These are phyloP conservation scores for Lichtheimia ornata DNA, from an alignment of 371 early-diverging fungal genomes.

Conservation along the genomic window DNA sequence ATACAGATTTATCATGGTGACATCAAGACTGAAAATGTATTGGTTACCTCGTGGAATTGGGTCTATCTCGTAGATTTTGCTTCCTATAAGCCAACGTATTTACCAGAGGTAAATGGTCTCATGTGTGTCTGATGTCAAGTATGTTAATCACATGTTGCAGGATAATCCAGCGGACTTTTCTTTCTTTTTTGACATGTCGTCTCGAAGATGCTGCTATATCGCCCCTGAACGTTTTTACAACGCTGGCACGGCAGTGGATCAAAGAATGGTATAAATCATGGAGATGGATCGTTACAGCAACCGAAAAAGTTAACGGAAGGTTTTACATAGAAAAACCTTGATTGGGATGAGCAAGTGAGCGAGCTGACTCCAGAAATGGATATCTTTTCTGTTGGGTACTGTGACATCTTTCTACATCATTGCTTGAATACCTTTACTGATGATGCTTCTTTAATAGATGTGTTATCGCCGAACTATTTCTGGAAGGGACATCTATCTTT, in stretches of 20 bases:
- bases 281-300: not conserved
- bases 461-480: constrained; percentile 91
- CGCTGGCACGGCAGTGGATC: constrained; percentile 65
- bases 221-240: constrained; percentile 94
- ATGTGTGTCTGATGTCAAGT: not conserved
- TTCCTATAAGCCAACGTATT: constrained; percentile 85
- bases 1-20: constrained; percentile 82
- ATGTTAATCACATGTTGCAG: constrained; percentile 26
- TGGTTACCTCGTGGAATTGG: constrained; percentile 89
- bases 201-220: constrained; percentile 88
- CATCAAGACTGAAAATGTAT: constrained; percentile 83
- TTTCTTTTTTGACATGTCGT: constrained; percentile 91
- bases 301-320: not conserved
- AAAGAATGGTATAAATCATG: constrained; percentile 47
- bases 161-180: constrained; percentile 95
- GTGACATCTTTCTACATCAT: not conserved
- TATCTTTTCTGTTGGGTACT: constrained; percentile 89
- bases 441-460: constrained; percentile 56
- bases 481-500: constrained; percentile 90
- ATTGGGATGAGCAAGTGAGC: constrained; percentile 35
- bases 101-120: constrained; percentile 73
- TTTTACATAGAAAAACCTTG: constrained; percentile 28
- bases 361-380: constrained; percentile 87
- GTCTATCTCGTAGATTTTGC: constrained; percentile 88
- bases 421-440: not conserved